Evolutionary conservation across 345 rosid genomes (phyloP).

Genomic region (Aurinia saxatilis): DNA sequence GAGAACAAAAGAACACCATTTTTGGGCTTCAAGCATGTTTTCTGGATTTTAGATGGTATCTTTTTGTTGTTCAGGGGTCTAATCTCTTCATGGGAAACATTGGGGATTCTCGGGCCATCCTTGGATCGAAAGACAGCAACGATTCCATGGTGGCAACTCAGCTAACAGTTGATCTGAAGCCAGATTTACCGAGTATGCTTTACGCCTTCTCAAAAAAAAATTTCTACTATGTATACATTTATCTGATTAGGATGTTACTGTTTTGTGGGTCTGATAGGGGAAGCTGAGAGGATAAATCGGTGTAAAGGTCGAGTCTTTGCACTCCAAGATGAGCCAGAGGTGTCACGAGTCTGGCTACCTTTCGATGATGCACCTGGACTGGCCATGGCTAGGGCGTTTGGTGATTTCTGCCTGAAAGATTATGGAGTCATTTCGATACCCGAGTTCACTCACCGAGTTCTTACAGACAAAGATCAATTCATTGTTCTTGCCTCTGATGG

Average conservation of each 20-base stretch:
- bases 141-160: conserved; percentile 81
- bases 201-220: not conserved
- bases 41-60: not conserved
- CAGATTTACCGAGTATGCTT: conserved; percentile 86
- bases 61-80: conserved; percentile 49
- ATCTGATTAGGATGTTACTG: not conserved
- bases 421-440: conserved; percentile 97
- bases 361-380: conserved; percentile 98
- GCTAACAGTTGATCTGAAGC: conserved; percentile 93
- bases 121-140: conserved; percentile 79
- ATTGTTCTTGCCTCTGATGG: conserved; percentile 98
- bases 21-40: not conserved
- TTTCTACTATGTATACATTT: not conserved
- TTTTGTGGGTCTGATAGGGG: conserved; percentile 44
- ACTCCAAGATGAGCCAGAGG: conserved; percentile 98
- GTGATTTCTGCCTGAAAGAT: conserved; percentile 96
- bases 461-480: conserved; percentile 89
- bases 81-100: conserved; percentile 95
- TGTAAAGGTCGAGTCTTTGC: conserved; percentile 99
- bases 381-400: conserved; percentile 99
- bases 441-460: conserved; percentile 76
- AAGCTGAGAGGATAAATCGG: conserved; percentile 91
- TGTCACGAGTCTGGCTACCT: conserved; percentile 96
- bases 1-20: not conserved
- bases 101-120: conserved; percentile 97